phyloP scores from a whole-genome alignment of 2,329 filamentous ascomycete species.

The Coccinonectria pachysandricola region DNA sequence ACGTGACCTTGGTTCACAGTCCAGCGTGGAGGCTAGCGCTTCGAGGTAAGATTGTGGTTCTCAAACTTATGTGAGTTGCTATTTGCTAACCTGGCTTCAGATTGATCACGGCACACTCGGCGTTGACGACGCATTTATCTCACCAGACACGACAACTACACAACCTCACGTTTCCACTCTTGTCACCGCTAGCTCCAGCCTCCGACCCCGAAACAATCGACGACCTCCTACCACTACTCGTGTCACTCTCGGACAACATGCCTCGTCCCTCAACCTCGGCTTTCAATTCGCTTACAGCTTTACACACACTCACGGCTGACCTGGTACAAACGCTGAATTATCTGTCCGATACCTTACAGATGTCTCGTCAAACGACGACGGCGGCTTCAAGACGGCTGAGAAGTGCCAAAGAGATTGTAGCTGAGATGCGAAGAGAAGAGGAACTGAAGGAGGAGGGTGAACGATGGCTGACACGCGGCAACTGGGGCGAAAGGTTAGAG shows the following conservation, averaged over 20 bases:
- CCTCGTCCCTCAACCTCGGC: slow-evolving; percentile 53
- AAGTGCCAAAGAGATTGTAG: slow-evolving; percentile 73
- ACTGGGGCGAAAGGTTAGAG: slow-evolving; percentile 69
- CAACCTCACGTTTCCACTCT: slow-evolving; percentile 58
- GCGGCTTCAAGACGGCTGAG: slow-evolving; percentile 71
- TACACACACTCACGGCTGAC: slow-evolving; percentile 62
- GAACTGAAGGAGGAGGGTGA: slow-evolving; percentile 76
- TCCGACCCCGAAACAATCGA: slow-evolving; percentile 57
- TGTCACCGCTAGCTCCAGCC: slow-evolving; percentile 56
- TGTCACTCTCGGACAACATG: slow-evolving; percentile 55
- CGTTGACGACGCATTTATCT: slow-evolving; percentile 61
- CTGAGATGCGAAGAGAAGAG: slow-evolving; percentile 74
- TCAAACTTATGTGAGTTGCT: too few species aligned
- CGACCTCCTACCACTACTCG: slow-evolving; percentile 56
- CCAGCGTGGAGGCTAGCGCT: slow-evolving; percentile 60
- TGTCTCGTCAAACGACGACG: slow-evolving; percentile 80
- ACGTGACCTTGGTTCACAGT: slow-evolving; percentile 62
- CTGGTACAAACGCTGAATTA: slow-evolving; percentile 73
- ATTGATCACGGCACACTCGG: slow-evolving; percentile 65
- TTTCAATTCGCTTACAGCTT: slow-evolving; percentile 54
- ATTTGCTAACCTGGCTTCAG: slow-evolving; percentile 30
- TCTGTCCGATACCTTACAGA: slow-evolving; percentile 84
- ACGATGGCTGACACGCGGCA: slow-evolving; percentile 67
- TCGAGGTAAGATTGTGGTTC: slow-evolving; percentile 56
- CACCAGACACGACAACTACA: slow-evolving; percentile 70